phyloP scores from a whole-genome alignment of 257 asterid genomes.

The Plantago ovata region DNA sequence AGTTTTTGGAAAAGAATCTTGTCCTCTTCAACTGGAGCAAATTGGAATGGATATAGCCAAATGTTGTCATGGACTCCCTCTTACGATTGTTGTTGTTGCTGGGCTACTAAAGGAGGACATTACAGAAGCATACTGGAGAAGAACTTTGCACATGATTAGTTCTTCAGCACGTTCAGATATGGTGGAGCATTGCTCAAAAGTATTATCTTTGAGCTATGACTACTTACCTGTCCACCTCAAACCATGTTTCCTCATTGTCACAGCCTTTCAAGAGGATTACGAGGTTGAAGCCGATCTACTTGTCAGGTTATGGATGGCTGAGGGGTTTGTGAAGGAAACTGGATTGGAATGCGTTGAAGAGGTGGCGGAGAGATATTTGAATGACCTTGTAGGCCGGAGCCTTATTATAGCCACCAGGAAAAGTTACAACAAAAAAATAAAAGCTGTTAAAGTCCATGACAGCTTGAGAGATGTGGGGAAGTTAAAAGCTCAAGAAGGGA shows the following conservation, averaged over 20 bases:
- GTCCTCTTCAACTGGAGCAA: background rate
- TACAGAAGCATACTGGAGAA: background rate
- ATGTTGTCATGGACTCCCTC: background rate
- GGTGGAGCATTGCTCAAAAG: background rate
- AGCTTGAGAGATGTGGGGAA: conserved; percentile 2
- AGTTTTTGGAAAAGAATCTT: background rate
- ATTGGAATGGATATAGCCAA: background rate
- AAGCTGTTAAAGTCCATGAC: conserved; percentile 11
- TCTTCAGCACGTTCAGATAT: background rate
- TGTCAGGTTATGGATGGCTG: conserved; percentile 11
- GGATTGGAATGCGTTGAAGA: background rate
- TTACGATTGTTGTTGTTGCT: background rate
- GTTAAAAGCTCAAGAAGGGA: conserved; percentile 5
- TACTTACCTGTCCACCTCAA: background rate
- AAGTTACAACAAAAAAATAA: background rate
- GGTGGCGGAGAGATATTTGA: background rate
- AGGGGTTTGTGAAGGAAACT: conserved; percentile 1
- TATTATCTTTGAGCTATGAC: background rate
- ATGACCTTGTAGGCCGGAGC: background rate
- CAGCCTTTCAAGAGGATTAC: conserved; percentile 7
- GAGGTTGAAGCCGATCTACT: background rate
- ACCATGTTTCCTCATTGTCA: background rate
- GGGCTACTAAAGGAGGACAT: background rate
- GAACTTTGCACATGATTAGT: background rate
- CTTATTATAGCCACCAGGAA: conserved; percentile 5